phyloP scores from a whole-genome alignment of 495 filamentous ascomycete genomes.

The Filosporella fistucella region DNA sequence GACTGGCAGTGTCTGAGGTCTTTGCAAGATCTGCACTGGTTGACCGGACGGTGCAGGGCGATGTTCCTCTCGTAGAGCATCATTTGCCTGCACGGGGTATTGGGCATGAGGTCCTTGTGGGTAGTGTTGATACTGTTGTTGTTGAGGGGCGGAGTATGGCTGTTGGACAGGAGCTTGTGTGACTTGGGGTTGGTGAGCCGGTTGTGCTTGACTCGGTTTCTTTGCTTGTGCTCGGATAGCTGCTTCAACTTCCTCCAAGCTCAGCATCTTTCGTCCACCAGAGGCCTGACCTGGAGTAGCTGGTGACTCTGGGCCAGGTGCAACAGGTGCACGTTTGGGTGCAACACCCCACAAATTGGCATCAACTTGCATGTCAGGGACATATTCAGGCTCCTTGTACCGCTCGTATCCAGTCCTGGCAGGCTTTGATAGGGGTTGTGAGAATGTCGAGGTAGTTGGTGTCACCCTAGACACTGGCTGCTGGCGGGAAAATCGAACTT shows the following conservation, averaged over 20 bases:
- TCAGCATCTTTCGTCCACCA: constrained; percentile 80
- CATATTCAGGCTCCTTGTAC: constrained; percentile 69
- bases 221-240: constrained; percentile 73
- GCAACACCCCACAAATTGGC: constrained; percentile 86
- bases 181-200: constrained; percentile 17
- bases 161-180: constrained; percentile 13
- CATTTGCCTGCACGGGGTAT: constrained; percentile 26
- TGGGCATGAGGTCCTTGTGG: constrained; percentile 24
- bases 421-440: constrained; percentile 48
- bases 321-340: constrained; percentile 47
- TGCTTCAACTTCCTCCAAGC: constrained; percentile 94
- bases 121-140: constrained; percentile 19
- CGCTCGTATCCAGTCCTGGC: constrained; percentile 81
- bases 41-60: constrained; percentile 29
- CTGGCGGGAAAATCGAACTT: constrained; percentile 71
- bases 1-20: constrained; percentile 21
- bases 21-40: constrained; percentile 54
- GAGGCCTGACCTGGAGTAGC: constrained; percentile 21
- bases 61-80: constrained; percentile 27
- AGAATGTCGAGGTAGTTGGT: constrained; percentile 31
- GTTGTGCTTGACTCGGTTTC: constrained; percentile 30
- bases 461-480: constrained; percentile 41
- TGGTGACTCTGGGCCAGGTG: constrained; percentile 17
- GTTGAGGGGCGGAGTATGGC: constrained; percentile 21
- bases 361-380: constrained; percentile 85